phyloP scores from a whole-genome alignment of 805 yeast species.

The Monosporozyma aerobia region DNA sequence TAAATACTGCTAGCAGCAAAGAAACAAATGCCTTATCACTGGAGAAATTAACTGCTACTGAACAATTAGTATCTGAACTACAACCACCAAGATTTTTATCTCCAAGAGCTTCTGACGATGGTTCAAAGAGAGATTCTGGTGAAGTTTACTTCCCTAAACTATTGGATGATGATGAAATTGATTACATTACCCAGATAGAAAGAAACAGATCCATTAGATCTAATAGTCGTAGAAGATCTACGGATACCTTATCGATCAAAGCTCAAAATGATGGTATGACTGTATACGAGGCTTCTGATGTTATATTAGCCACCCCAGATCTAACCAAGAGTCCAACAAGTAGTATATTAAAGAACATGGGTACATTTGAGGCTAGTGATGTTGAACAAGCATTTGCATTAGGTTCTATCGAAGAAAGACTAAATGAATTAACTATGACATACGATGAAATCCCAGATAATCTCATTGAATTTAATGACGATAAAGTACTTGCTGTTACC shows the following conservation, averaged over 20 bases:
- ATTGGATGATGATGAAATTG: conserved; percentile 57
- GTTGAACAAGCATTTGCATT: conserved; percentile 9
- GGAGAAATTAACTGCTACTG: neutral
- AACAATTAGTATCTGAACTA: neutral
- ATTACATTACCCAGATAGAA: conserved; percentile 64
- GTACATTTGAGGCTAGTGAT: conserved; percentile 16
- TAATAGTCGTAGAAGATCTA: conserved; percentile 22
- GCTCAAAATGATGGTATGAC: conserved; percentile 42
- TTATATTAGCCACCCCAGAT: conserved; percentile 30
- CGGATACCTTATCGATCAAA: conserved; percentile 30
- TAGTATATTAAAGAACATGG: conserved; percentile 29
- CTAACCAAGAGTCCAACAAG: conserved; percentile 31
- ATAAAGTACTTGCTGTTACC: neutral
- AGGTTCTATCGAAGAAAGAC: conserved; percentile 23
- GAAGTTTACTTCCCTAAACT: conserved; percentile 66
- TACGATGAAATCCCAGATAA: conserved; percentile 10
- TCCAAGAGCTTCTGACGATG: conserved; percentile 2
- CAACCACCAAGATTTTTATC: neutral
- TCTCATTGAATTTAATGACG: neutral
- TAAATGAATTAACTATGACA: conserved; percentile 17
- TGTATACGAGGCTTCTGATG: conserved; percentile 30
- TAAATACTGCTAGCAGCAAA: neutral
- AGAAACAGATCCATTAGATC: conserved; percentile 56
- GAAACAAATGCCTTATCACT: neutral
- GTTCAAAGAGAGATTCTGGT: conserved; percentile 32